These are phyloP conservation scores for Blumeria graminis DNA, from an alignment of 2,329 filamentous ascomycete genomes.

Conservation along the genomic window DNA sequence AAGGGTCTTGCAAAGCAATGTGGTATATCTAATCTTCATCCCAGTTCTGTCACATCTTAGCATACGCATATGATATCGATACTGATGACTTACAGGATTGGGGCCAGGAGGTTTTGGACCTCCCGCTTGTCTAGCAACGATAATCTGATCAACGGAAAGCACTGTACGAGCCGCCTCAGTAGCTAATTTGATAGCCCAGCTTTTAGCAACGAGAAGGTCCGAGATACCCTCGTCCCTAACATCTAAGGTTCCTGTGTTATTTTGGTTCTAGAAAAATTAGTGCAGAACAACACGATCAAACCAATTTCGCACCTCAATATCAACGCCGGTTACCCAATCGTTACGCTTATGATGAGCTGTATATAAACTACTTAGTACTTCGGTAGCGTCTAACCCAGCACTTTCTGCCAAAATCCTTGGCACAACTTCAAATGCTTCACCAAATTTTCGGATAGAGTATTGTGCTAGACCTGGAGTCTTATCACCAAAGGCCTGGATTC, in stretches of 20 bases:
- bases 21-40: slow-evolving; percentile 16
- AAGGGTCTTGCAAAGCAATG: background rate
- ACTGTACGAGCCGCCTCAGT: slow-evolving; percentile 88
- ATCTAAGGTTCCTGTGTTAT: slow-evolving; percentile 60
- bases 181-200: slow-evolving; percentile 90
- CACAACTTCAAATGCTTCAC: slow-evolving; percentile 92
- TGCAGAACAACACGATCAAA: background rate
- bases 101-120: slow-evolving; percentile 91
- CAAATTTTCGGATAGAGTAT: slow-evolving; percentile 93
- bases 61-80: background rate
- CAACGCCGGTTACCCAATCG: slow-evolving; percentile 76
- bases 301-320: slow-evolving; percentile 43
- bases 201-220: slow-evolving; percentile 76
- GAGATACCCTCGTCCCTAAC: slow-evolving; percentile 73
- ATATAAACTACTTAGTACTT: slow-evolving; percentile 77
- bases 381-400: slow-evolving; percentile 88
- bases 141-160: slow-evolving; percentile 93
- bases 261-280: slow-evolving; percentile 33
- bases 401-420: slow-evolving; percentile 86
- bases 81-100: slow-evolving; percentile 32
- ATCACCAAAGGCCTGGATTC: slow-evolving; percentile 73
- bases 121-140: slow-evolving; percentile 89
- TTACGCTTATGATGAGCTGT: slow-evolving; percentile 78
- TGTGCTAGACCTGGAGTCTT: slow-evolving; percentile 82
- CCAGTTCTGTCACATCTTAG: slow-evolving; percentile 14